Evolutionary conservation across 345 rosid genomes (phyloP).

Genomic region (Populus ilicifolia): DNA sequence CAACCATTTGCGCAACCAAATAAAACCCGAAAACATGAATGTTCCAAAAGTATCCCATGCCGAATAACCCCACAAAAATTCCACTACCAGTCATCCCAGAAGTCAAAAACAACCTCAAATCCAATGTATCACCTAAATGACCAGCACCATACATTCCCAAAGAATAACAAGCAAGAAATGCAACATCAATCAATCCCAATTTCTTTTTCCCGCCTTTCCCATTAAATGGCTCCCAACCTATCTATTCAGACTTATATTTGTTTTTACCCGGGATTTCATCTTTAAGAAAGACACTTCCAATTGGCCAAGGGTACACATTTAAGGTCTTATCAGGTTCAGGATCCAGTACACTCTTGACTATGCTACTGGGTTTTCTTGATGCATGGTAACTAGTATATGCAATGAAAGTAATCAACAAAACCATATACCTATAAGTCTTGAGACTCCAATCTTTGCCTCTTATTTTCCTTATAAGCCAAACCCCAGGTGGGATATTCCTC

Average conservation of each 20-base stretch:
- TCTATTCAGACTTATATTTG: background rate
- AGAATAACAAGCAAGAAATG: slow-evolving; percentile 83
- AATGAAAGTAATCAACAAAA: slow-evolving; percentile 71
- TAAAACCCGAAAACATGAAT: slow-evolving; percentile 67
- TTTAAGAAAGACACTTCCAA: slow-evolving; percentile 55
- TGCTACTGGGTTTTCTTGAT: slow-evolving; percentile 85
- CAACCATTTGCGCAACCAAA: slow-evolving; percentile 74
- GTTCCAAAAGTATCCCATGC: slow-evolving; percentile 86
- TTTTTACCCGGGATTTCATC: slow-evolving; percentile 11
- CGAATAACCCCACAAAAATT: slow-evolving; percentile 75
- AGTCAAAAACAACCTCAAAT: slow-evolving; percentile 77
- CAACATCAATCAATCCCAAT: slow-evolving; percentile 88
- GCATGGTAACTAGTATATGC: slow-evolving; percentile 94
- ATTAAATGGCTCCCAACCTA: slow-evolving; percentile 85
- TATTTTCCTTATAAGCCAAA: slow-evolving; percentile 43
- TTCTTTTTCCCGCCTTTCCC: slow-evolving; percentile 64
- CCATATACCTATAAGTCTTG: slow-evolving; percentile 55
- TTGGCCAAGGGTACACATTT: slow-evolving; percentile 50
- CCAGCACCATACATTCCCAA: slow-evolving; percentile 87
- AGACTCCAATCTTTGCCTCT: slow-evolving; percentile 72
- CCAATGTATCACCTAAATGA: slow-evolving; percentile 83
- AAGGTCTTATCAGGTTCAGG: slow-evolving; percentile 43
- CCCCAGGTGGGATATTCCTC: slow-evolving; percentile 71
- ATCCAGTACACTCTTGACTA: slow-evolving; percentile 78
- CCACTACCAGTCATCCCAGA: slow-evolving; percentile 93